Evolutionary conservation across 2,329 filamentous ascomycete genomes (phyloP), one percentile per base, ranked within the genome.

Genomic region (Nemania serpens): DNA sequence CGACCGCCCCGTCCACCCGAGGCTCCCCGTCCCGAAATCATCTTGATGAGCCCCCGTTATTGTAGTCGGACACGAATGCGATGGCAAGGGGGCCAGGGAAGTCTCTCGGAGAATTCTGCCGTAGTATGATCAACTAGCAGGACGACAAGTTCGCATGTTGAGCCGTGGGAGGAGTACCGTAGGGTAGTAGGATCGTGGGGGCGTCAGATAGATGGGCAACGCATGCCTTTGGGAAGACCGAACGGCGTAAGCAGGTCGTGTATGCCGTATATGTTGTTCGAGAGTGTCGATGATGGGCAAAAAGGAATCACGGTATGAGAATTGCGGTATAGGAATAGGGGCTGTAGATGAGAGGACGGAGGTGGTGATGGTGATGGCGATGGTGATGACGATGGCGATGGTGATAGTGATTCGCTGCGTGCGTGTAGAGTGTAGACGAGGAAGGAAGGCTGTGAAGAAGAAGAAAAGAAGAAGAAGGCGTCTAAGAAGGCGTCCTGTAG

Each of bases 11-110:
- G 66, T 57, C 69, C 68, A 53, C 65, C 63, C 29, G 69, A 61
- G 33, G 71, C 71, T 63, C 73, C 73, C 33, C 73, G 67, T 55
- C 73, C 71, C 29, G 71, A 73, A 53, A 75, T 75, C 73, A 75
- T 75, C 20, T 67, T 62, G 22, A 39, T 45, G 25, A 47, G 48
- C 13, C 49, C 22, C 42, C 22, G 5, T 2, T 20, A 5, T 2
- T 46, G 42, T 25, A 39, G 13, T 20, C 3, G 22, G 36, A 20
- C 25, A 39, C 2, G 33, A 17, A 48, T 5, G 18, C 29, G 17
- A 41, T 17, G 13, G 58, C 12, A 29, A 18, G 49, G 34, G 18
- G n/a, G 12, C 20, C 20, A 34, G 15, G 34, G 41, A 3, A 7
- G 33, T 42, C 18, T 25, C 3, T 1, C 20, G 12, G 46, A n/a